Evolutionary conservation across 2,329 filamentous ascomycete species (phyloP), one percentile per base, ranked within the genome.

Genomic region (Aspergillus sp.): DNA sequence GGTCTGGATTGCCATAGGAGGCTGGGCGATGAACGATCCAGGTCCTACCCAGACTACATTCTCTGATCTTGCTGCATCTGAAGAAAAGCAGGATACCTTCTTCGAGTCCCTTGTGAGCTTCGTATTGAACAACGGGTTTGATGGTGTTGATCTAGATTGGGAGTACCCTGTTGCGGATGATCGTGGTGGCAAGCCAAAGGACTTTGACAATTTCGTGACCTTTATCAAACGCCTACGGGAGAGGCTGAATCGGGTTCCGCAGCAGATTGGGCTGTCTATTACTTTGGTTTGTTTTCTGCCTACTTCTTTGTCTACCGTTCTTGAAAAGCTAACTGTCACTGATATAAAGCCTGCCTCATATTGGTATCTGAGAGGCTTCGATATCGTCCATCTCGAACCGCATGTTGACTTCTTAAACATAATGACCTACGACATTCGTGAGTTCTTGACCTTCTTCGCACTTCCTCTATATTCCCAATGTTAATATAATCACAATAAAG

Each of bases 1-100:
- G 26, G 63, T 68, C n/a, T 63, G 55, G 24, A 65, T 68, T 41
- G 63, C 66, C n/a, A 49, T 68, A n/a, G 64, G 66, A 13, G 66
- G 66, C 17, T 67, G 66, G 65, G 56, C 59, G 3, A 61, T 64
- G 34, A 68, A 67, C 41, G 66, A 68, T 26, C 64, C 66, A 2
- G 64, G 64, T 13, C 55, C 58, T 4, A 64, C 61, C 2, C 48
- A 26, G 24, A 56, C 51, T 2, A 57, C 50, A 2, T 66, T 66
- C 43, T 59, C 56, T 3, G 61, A 64, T n/a, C 39, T 67, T 9
- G 63, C 61, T 5, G 42, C 50, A 9, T 63, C 62, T 8, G 43
- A 58, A 9, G n/a, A 44, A 1, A 34, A 44, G 3, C 61, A 62
- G 30, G 32, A 62, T 48, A 8, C 13, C 0, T 62, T 63, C 48